These are phyloP conservation scores for Verticillium klebahnii DNA, from an alignment of 2,329 filamentous ascomycete species.

Conservation along the genomic window DNA sequence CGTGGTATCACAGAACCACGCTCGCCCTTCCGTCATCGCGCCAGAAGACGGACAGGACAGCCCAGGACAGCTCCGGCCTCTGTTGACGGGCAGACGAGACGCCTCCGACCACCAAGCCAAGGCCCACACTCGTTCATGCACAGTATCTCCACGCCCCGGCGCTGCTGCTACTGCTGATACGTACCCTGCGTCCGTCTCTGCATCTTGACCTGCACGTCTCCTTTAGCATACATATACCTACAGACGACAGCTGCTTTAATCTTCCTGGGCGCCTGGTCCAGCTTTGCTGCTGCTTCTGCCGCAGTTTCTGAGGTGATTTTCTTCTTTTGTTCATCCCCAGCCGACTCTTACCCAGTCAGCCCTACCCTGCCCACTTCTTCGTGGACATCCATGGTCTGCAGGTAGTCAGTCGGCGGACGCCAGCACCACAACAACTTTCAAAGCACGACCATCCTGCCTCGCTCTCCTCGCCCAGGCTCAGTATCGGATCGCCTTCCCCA, in stretches of 20 bases:
- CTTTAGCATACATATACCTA: conserved; percentile 22
- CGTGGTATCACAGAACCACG: neutral
- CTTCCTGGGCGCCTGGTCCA: neutral
- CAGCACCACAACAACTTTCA: neutral
- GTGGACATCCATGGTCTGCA: neutral
- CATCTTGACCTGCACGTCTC: conserved; percentile 20
- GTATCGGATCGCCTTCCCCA: neutral
- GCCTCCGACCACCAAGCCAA: neutral
- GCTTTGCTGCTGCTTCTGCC: conserved; percentile 4
- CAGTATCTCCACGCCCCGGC: conserved; percentile 16
- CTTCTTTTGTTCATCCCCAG: neutral
- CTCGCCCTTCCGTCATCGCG: neutral
- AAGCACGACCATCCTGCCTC: neutral
- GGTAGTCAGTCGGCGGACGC: neutral
- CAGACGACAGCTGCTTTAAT: neutral
- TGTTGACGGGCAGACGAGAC: neutral
- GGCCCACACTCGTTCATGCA: conserved; percentile 29
- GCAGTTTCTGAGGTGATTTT: neutral
- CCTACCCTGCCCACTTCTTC: neutral
- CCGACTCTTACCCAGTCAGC: neutral
- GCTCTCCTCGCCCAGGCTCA: neutral
- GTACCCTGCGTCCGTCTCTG: conserved; percentile 5
- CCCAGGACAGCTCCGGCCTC: neutral
- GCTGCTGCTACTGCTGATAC: conserved; percentile 6
- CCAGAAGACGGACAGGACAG: neutral